Conservation (phyloP, 2,329 filamentous ascomycete genomes). For the Colletotrichum sp. region DNA sequence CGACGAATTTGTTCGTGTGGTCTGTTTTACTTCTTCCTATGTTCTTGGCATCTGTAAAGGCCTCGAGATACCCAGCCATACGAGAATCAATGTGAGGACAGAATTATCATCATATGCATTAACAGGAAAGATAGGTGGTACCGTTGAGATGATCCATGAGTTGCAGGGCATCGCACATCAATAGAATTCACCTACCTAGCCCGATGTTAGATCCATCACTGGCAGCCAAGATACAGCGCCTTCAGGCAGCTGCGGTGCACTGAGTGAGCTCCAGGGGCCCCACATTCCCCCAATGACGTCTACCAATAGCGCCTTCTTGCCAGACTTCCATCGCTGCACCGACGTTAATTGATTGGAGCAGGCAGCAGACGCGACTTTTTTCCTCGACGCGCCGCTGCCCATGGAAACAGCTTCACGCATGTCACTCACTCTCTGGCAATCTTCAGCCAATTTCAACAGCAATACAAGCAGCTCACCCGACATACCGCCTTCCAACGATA, state of each 20-base stretch:
- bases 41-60: too few species aligned
- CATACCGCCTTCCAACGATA: neutral
- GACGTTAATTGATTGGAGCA: conserved; percentile 12
- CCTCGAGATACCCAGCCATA: too few species aligned
- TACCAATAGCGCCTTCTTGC: conserved; percentile 3
- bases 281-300: neutral
- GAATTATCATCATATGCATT: too few species aligned
- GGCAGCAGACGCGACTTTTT: conserved; percentile 22
- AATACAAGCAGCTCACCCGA: neutral
- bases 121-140: neutral
- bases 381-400: conserved; percentile 8
- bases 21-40: too few species aligned
- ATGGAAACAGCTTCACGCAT: neutral
- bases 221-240: neutral
- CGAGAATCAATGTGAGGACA: too few species aligned
- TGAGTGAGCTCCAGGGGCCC: neutral
- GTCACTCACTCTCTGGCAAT: neutral
- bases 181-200: neutral
- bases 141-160: neutral
- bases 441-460: neutral
- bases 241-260: neutral
- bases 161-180: neutral
- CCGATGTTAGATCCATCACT: neutral
- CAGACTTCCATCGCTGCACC: neutral
- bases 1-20: too few species aligned